Conservation (phyloP, 768 basidiomycete species). For the Leccinum subgranulosum region DNA sequence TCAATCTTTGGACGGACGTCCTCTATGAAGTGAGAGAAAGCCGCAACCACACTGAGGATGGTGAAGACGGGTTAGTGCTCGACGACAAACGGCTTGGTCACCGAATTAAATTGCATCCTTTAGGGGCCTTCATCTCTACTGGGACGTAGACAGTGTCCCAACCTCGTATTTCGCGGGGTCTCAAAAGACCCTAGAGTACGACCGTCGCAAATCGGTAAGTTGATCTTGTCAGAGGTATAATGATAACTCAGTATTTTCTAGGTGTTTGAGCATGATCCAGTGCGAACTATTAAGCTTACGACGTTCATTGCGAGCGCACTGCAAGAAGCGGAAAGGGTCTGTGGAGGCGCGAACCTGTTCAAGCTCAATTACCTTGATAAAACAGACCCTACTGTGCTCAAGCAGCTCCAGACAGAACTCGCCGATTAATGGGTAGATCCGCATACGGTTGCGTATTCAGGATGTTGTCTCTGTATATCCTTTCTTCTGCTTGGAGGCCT, state of each 20-base stretch:
- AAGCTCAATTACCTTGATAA: slow-evolving; percentile 57
- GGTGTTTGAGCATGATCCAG: slow-evolving; percentile 69
- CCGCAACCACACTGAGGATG: slow-evolving; percentile 34
- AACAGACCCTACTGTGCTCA: slow-evolving; percentile 70
- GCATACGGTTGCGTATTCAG: background rate
- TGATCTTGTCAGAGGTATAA: background rate
- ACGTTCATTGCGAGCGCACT: slow-evolving; percentile 55
- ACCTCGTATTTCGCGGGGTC: slow-evolving; percentile 57
- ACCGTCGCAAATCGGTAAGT: slow-evolving; percentile 69
- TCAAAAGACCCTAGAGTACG: slow-evolving; percentile 70
- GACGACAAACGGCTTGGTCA: background rate
- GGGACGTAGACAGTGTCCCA: slow-evolving; percentile 67
- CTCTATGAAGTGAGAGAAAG: slow-evolving; percentile 84
- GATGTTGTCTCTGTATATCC: background rate
- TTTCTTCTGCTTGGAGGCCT: background rate
- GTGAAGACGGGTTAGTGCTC: slow-evolving; percentile 34
- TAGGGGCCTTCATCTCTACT: slow-evolving; percentile 53
- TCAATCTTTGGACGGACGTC: slow-evolving; percentile 87
- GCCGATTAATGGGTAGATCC: slow-evolving; percentile 3
- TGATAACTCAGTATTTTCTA: slow-evolving; percentile 31
- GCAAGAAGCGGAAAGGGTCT: slow-evolving; percentile 58
- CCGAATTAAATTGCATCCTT: background rate
- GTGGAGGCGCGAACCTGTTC: slow-evolving; percentile 59
- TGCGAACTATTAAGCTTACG: slow-evolving; percentile 65
- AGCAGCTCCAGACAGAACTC: slow-evolving; percentile 62